Evolutionary conservation across 1,139 yeast species (phyloP).

Genomic region (Lodderomyces beijingensis): DNA sequence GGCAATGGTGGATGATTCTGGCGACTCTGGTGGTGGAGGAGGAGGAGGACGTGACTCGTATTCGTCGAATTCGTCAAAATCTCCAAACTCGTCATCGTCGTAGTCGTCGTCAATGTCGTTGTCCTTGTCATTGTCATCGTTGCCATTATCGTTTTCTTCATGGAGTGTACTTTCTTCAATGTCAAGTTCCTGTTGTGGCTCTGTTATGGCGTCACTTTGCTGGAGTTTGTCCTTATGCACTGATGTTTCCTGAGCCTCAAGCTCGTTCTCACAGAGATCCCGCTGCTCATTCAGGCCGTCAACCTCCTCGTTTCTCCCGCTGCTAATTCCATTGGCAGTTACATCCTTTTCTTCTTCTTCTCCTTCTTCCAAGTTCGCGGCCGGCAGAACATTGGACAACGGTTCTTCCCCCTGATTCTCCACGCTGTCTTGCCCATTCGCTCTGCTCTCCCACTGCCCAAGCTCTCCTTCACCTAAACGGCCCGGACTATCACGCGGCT

Average conservation of each 20-base stretch:
- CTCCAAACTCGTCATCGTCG: conserved; percentile 9
- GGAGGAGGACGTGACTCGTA: conserved; percentile 1
- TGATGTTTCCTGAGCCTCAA: conserved; percentile 1
- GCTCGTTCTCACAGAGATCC: background rate
- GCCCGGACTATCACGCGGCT: too few species aligned
- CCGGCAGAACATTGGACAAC: too few species aligned
- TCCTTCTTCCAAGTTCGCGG: too few species aligned
- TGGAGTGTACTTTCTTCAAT: too few species aligned
- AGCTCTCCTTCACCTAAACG: too few species aligned
- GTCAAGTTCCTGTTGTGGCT: too few species aligned
- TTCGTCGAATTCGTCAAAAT: conserved; percentile 10
- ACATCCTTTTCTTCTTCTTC: conserved; percentile 1
- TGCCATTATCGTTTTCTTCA: conserved; percentile 5
- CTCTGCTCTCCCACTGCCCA: too few species aligned
- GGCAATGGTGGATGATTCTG: conserved; percentile 5
- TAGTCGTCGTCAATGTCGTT: conserved; percentile 11
- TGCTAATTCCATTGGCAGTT: background rate
- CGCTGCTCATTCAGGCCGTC: background rate
- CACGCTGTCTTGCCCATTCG: too few species aligned
- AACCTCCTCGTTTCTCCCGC: background rate
- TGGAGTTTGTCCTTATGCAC: background rate
- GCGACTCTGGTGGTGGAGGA: background rate
- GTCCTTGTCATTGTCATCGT: conserved; percentile 5
- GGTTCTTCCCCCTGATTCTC: too few species aligned
- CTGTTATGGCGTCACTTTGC: too few species aligned